These are phyloP conservation scores for Metschnikowia drakensbergensis DNA, from an alignment of 805 yeast genomes.

Conservation along the genomic window DNA sequence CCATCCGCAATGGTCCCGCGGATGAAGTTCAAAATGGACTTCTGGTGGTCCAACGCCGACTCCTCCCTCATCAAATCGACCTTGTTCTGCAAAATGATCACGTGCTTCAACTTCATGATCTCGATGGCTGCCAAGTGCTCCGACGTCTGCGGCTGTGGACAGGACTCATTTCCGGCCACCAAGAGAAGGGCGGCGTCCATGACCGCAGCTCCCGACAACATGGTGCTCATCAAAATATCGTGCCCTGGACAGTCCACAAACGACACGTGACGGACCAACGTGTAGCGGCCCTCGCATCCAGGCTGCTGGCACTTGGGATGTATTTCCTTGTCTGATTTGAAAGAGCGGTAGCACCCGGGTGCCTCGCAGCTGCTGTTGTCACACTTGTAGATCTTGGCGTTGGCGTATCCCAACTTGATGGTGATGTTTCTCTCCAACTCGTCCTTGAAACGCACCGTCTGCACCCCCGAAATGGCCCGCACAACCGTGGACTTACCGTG, in stretches of 20 bases:
- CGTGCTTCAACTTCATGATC: slow-evolving; percentile 97
- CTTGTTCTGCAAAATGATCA: slow-evolving; percentile 92
- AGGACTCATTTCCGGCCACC: slow-evolving; percentile 97
- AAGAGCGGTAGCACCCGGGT: slow-evolving; percentile 93
- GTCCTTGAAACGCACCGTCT: slow-evolving; percentile 98
- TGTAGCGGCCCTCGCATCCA: slow-evolving; percentile 87
- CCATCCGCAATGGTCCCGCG: slow-evolving; percentile 99
- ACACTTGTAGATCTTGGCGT: slow-evolving; percentile 96
- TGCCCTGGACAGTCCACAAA: slow-evolving; percentile 99
- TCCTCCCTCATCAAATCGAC: slow-evolving; percentile 98
- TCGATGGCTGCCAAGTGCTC: slow-evolving; percentile 99
- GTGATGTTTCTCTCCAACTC: slow-evolving; percentile 99
- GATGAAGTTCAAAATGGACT: slow-evolving; percentile 85
- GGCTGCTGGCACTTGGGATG: slow-evolving; percentile 86
- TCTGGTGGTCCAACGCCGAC: slow-evolving; percentile 91
- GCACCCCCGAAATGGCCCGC: slow-evolving; percentile 96
- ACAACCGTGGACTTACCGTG: slow-evolving; percentile 94
- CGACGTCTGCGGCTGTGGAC: slow-evolving; percentile 99
- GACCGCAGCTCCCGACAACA: slow-evolving; percentile 99
- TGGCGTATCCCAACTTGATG: slow-evolving; percentile 97
- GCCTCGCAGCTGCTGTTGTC: slow-evolving; percentile 81
- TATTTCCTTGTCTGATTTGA: slow-evolving; percentile 91
- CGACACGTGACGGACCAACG: slow-evolving; percentile 90
- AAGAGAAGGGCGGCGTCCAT: slow-evolving; percentile 98
- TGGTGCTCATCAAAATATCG: slow-evolving; percentile 99